Percentiles rank a stretch among this genome's conserved stretches.
These are phyloP conservation scores for Tulasnella sp. DNA, from an alignment of 768 basidiomycete species.

Conservation along the genomic window DNA sequence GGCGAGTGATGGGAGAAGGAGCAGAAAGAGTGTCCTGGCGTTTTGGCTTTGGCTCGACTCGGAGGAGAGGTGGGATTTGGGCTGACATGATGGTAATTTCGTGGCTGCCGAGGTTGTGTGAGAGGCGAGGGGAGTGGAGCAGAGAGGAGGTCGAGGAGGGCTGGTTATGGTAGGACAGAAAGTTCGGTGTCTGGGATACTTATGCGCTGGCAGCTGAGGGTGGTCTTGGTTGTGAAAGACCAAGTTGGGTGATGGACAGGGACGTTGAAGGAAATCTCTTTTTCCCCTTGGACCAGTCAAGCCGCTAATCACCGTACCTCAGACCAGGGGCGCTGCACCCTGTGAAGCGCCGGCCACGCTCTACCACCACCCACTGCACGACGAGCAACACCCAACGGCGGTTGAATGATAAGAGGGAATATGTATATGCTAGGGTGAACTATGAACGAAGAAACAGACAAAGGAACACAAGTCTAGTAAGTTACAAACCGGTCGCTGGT, in stretches of 20 bases:
- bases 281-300: slow-evolving; percentile 18
- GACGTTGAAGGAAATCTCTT: not conserved
- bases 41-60: slow-evolving; percentile 12
- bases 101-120: not conserved
- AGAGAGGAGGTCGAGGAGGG: not conserved
- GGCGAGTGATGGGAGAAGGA: slow-evolving; percentile 30
- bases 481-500: not conserved
- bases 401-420: not conserved
- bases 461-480: not conserved
- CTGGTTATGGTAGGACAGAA: not conserved
- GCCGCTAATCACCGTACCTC: slow-evolving; percentile 16
- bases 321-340: not conserved
- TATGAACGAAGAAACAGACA: not conserved
- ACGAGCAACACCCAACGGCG: not conserved
- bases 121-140: not conserved
- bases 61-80: not conserved
- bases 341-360: not conserved
- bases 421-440: slow-evolving; percentile 1
- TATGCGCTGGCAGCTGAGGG: not conserved
- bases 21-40: slow-evolving; percentile 29
- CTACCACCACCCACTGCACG: not conserved
- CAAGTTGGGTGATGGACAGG: not conserved
- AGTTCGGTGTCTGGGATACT: not conserved
- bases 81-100: not conserved
- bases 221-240: not conserved